A percentile compares a stretch with the other conserved stretches of the same genome.
Conservation (phyloP, 2,329 filamentous ascomycete species). For the Cladosporium halotolerans region DNA sequence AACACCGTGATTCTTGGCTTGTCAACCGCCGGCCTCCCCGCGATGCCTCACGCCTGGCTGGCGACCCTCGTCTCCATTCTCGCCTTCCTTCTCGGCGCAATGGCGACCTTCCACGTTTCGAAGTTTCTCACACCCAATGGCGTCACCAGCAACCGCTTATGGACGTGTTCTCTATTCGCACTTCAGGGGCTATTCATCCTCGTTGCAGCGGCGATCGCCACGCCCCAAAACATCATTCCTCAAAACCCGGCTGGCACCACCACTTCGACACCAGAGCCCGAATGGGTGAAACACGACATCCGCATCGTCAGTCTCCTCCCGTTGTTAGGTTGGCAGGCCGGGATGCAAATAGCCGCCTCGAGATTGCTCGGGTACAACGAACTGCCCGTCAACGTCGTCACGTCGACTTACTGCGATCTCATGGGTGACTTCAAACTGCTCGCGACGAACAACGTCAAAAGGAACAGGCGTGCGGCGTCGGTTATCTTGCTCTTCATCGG, state of each 20-base stretch:
- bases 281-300: constrained; percentile 32
- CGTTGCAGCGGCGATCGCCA: constrained; percentile 48
- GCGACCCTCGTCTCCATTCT: constrained; percentile 49
- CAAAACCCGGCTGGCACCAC: constrained; percentile 33
- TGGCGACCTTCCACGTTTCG: constrained; percentile 37
- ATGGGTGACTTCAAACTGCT: constrained; percentile 47
- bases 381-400: constrained; percentile 50
- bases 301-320: constrained; percentile 41
- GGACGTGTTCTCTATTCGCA: constrained; percentile 46
- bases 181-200: constrained; percentile 48
- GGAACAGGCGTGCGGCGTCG: constrained; percentile 43
- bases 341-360: constrained; percentile 48
- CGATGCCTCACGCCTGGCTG: constrained; percentile 48
- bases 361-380: constrained; percentile 48
- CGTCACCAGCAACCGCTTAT: constrained; percentile 26
- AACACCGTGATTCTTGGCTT: constrained; percentile 60
- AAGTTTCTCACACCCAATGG: constrained; percentile 32
- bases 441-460: constrained; percentile 44
- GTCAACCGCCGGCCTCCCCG: constrained; percentile 48
- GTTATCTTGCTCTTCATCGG: constrained; percentile 44
- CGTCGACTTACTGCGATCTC: constrained; percentile 50
- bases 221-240: constrained; percentile 39
- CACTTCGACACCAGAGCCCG: constrained; percentile 16
- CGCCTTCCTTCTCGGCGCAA: constrained; percentile 50
- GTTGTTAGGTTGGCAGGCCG: constrained; percentile 48